These are phyloP conservation scores for Aquilaria agallochum DNA, from an alignment of 441 rosid genomes.

Conservation along the genomic window DNA sequence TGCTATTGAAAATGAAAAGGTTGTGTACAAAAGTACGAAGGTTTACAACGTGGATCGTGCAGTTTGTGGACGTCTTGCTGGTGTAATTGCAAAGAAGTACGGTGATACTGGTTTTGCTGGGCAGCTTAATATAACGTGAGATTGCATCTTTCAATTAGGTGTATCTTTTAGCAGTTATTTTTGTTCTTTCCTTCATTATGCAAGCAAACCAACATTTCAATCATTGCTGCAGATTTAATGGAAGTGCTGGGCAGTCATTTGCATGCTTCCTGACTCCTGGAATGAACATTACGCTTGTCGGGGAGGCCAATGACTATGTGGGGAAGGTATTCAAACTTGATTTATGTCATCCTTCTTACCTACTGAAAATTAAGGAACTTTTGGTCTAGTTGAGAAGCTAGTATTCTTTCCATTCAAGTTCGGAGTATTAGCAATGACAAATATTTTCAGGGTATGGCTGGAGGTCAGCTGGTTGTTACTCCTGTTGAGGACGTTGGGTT, in stretches of 20 bases:
- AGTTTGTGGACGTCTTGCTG: conserved; percentile 86
- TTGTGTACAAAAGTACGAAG: conserved; percentile 58
- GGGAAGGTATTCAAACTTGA: conserved; percentile 68
- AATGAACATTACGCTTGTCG: conserved; percentile 82
- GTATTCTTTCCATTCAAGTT: not conserved
- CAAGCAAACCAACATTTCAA: conserved; percentile 25
- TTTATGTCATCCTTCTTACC: not conserved
- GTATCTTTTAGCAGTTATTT: conserved; percentile 2
- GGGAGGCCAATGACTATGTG: conserved; percentile 96
- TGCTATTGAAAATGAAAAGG: conserved; percentile 85
- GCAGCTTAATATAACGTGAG: conserved; percentile 90
- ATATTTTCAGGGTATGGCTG: conserved; percentile 86
- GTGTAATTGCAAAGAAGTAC: conserved; percentile 83
- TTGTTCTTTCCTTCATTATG: not conserved
- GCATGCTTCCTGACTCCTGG: conserved; percentile 97
- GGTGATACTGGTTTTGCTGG: conserved; percentile 98
- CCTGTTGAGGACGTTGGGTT: conserved; percentile 73
- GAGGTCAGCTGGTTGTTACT: conserved; percentile 88
- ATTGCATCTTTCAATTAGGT: conserved; percentile 12
- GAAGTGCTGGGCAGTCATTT: conserved; percentile 98
- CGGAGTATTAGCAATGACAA: conserved; percentile 8
- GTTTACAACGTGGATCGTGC: conserved; percentile 94
- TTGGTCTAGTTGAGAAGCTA: not conserved
- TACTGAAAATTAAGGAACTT: not conserved
- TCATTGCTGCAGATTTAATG: conserved; percentile 55